phyloP scores from a whole-genome alignment of 139 green algal genomes.

The Chlamydomonas schloesseri region DNA sequence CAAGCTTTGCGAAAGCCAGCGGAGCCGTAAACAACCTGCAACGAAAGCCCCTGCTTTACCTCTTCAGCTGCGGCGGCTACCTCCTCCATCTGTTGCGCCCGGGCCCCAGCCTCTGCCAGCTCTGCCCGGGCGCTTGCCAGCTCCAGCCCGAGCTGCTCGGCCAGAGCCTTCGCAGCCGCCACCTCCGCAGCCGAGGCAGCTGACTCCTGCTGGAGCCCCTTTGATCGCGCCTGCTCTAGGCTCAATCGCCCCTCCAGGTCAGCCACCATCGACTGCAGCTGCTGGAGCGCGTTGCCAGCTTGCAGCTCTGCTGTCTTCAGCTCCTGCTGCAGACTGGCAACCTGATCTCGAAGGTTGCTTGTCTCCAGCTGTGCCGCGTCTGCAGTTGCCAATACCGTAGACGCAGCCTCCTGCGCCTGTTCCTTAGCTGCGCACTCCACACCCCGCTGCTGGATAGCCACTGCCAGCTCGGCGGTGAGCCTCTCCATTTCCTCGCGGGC shows the following conservation, averaged over 20 bases:
- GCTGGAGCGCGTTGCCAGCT: not conserved
- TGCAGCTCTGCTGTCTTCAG: not conserved
- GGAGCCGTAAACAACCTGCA: too few relatives aligned
- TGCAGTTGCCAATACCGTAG: too few relatives aligned
- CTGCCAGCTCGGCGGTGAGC: too few relatives aligned
- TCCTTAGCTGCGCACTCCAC: too few relatives aligned
- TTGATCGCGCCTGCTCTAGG: not conserved
- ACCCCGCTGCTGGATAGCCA: too few relatives aligned
- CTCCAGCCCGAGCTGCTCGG: not conserved
- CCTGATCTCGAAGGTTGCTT: not conserved
- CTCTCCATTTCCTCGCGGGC: too few relatives aligned
- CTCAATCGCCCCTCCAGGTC: conserved; percentile 1
- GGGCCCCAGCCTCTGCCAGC: not conserved
- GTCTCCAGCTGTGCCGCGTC: too few relatives aligned
- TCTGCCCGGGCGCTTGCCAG: not conserved
- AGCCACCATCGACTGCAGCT: not conserved
- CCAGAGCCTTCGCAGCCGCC: too few relatives aligned
- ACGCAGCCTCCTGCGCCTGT: too few relatives aligned
- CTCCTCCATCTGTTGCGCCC: not conserved
- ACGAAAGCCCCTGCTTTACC: too few relatives aligned
- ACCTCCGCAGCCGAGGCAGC: not conserved
- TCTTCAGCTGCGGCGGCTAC: not conserved
- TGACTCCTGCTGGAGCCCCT: not conserved
- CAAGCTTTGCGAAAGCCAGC: too few relatives aligned
- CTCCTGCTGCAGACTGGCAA: not conserved